Evolutionary conservation across 805 yeast species (phyloP).

Genomic region (Torulaspora maleeae): DNA sequence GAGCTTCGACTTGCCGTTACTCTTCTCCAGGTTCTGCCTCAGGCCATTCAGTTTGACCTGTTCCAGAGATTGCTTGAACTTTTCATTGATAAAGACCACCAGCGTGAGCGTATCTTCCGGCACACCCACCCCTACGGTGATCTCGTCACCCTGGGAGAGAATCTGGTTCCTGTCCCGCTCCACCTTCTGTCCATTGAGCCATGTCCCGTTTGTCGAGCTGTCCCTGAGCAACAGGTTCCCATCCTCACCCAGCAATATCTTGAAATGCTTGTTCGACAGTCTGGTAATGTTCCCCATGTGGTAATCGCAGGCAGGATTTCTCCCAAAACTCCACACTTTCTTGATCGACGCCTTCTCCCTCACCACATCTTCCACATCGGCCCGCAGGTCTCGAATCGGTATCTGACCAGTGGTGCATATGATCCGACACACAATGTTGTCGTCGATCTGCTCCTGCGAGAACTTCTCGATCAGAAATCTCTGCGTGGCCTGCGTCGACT

Average conservation of each 20-base stretch:
- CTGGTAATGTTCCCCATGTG: conserved; percentile 57
- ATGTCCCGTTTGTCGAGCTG: conserved; percentile 88
- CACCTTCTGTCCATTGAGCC: conserved; percentile 66
- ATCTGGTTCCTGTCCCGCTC: conserved; percentile 76
- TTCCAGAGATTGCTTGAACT: conserved; percentile 29
- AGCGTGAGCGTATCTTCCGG: conserved; percentile 56
- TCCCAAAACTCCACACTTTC: conserved; percentile 67
- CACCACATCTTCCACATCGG: conserved; percentile 32
- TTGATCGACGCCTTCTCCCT: conserved; percentile 26
- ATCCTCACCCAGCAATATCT: conserved; percentile 60
- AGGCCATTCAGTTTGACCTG: conserved; percentile 12
- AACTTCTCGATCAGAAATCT: conserved; percentile 34
- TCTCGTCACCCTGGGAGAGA: conserved; percentile 87
- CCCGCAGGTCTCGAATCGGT: conserved; percentile 43
- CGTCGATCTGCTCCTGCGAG: conserved; percentile 38
- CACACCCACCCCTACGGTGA: conserved; percentile 84
- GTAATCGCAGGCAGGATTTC: conserved; percentile 61
- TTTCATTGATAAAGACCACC: conserved; percentile 43
- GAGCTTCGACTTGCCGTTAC: conserved; percentile 5
- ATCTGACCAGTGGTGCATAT: conserved; percentile 59
- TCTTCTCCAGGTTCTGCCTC: conserved; percentile 1
- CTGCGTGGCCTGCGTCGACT: conserved; percentile 41
- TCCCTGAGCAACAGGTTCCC: conserved; percentile 52
- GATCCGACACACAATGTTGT: conserved; percentile 47
- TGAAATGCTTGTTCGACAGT: conserved; percentile 70